Base-by-base conservation (phyloP, 345 rosid genomes). In the Sonneratia caseolaris region DNA sequence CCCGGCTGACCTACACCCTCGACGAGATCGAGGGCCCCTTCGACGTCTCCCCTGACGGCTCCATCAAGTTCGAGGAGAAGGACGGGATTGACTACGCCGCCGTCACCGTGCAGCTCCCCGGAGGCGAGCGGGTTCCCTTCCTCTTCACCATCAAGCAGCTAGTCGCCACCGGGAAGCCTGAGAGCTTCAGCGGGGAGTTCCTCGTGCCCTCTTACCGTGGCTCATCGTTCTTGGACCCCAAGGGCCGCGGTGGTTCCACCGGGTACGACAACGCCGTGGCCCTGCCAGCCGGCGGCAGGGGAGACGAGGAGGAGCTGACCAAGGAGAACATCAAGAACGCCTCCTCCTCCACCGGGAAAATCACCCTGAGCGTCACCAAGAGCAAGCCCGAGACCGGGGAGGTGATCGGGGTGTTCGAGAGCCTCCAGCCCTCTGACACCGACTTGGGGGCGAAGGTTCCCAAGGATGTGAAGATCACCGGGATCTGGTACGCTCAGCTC, bases 21-120 rank as follows among this genome's bases (percentile, higher is more conserved):
- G 97, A 94, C 51, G 97, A 94, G 77, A 94, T 94, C 18, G 96
- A 94, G 77, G 98, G 98, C 15, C 97, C 98, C 40, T 91, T 94
- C 61, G 96, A 90, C 75, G 98, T 93, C 22, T 78, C 90, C 15
- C 8, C 93, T 0, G 87, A 89, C 61, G 91, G 93, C 4, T 73
- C 77, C 0, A 70, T 89, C 73, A 93, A 83, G 21, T 91, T 94
- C 65, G 95, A 73, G 83, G 96, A 91, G 83, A 87, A 93, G 74
- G 97, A 91, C 35, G 97, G 98, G 0, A 89, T 93, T 22, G 97
- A 93, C 70, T 93, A 91, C 1, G 97, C 96, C 10, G 96, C 96
- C 4, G 98, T 91, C 38, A 91, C 97, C 0, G 96, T 86, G 12
- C 98, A 93, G 80, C 84, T 89, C 12, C 92, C 97, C 4, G 96